Percentiles rank a stretch among this genome's conserved stretches.
These are phyloP conservation scores for Fomitopsis schrenkii DNA, from an alignment of 1,284 basidiomycete species.

Conservation along the genomic window DNA sequence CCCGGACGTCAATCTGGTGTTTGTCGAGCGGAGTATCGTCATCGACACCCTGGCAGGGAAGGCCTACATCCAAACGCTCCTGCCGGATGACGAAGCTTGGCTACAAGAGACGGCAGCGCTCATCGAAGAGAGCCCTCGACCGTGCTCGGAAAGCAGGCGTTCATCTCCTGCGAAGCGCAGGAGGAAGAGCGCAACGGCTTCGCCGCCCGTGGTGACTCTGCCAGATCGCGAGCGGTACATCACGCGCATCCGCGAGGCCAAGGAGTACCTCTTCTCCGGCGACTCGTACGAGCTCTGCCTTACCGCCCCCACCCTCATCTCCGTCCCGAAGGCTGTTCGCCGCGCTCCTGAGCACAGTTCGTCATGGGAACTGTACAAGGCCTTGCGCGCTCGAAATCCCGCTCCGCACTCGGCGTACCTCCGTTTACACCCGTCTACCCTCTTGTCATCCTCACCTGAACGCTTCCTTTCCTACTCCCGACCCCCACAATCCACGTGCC, in stretches of 20 bases:
- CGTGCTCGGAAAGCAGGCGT: neutral
- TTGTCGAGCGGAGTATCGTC: conserved; percentile 73
- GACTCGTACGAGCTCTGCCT: conserved; percentile 97
- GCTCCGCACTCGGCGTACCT: conserved; percentile 90
- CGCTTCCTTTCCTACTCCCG: conserved; percentile 86
- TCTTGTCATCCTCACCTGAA: conserved; percentile 86
- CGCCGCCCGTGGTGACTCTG: conserved; percentile 35
- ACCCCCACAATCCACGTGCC: conserved; percentile 59
- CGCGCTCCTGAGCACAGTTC: conserved; percentile 34
- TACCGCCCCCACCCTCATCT: conserved; percentile 71
- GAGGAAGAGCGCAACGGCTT: conserved; percentile 4
- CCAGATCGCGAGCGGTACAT: conserved; percentile 66
- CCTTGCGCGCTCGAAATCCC: conserved; percentile 76
- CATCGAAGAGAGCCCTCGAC: conserved; percentile 12
- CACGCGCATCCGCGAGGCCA: conserved; percentile 66
- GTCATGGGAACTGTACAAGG: conserved; percentile 70
- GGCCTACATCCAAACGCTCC: conserved; percentile 61
- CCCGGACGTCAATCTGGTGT: conserved; percentile 69
- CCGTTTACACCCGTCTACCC: conserved; percentile 61
- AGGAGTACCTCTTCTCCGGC: conserved; percentile 77
- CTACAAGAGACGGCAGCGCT: conserved; percentile 36
- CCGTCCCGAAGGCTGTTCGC: conserved; percentile 31
- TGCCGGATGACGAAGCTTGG: conserved; percentile 58
- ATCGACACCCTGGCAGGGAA: conserved; percentile 48
- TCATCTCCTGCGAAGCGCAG: conserved; percentile 3